A percentile compares a stretch with the other conserved stretches of the same genome.
These are phyloP conservation scores for Chrysoporthe puriensis DNA, from an alignment of 2,329 filamentous ascomycete species.

Conservation along the genomic window DNA sequence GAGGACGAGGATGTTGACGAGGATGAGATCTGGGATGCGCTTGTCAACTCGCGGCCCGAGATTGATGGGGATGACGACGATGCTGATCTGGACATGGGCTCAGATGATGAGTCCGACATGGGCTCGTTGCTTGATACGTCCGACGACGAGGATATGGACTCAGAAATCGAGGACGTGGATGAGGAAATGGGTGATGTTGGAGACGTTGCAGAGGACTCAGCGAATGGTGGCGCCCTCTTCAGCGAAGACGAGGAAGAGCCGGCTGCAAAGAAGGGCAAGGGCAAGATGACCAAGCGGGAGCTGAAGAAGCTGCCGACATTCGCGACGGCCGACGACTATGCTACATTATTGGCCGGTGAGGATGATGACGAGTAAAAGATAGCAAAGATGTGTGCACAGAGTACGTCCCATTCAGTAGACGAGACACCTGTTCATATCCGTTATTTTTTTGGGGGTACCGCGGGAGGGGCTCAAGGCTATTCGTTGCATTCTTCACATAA, in stretches of 20 bases:
- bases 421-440: not conserved
- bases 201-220: slow-evolving; percentile 51
- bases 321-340: slow-evolving; percentile 92
- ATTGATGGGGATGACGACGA: slow-evolving; percentile 64
- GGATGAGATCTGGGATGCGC: slow-evolving; percentile 89
- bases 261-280: slow-evolving; percentile 40
- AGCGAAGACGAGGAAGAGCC: slow-evolving; percentile 44
- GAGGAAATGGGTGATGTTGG: slow-evolving; percentile 46
- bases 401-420: not conserved
- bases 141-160: slow-evolving; percentile 44
- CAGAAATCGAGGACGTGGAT: slow-evolving; percentile 43
- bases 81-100: slow-evolving; percentile 51
- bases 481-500: slow-evolving; percentile 2
- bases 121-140: slow-evolving; percentile 36
- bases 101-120: slow-evolving; percentile 50
- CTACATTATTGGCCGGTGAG: slow-evolving; percentile 77
- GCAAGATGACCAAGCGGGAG: slow-evolving; percentile 73
- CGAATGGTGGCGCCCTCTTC: slow-evolving; percentile 58
- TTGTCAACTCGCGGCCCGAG: slow-evolving; percentile 80
- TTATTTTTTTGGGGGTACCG: no score
- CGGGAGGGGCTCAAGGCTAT: no score
- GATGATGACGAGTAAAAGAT: slow-evolving; percentile 50
- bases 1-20: slow-evolving; percentile 64
- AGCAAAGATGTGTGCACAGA: not conserved
- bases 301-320: slow-evolving; percentile 90